Conservation (phyloP, 768 basidiomycete species). For the Obba rivulosa region DNA sequence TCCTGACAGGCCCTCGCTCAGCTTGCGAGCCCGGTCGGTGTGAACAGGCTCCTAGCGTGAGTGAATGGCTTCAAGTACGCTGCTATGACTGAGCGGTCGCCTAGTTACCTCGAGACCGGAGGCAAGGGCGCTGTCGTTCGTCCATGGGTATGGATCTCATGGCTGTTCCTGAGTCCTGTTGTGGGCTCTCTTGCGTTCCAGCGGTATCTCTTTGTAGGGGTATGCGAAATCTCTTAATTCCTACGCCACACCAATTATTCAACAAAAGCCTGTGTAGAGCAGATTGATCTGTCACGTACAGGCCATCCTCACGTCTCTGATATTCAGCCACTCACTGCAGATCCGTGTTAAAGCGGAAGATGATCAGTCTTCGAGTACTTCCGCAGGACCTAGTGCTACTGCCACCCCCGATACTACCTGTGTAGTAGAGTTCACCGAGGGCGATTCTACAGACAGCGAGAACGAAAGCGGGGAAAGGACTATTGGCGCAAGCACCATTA, state of each 20-base stretch:
- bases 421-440: neutral
- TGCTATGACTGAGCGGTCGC: neutral
- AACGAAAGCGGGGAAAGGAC: constrained; percentile 13
- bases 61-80: neutral
- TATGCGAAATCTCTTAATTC: neutral
- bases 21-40: constrained; percentile 26
- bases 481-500: constrained; percentile 9
- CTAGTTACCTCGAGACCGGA: constrained; percentile 53
- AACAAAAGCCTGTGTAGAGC: constrained; percentile 17
- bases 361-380: neutral
- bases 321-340: constrained; percentile 50
- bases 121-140: constrained; percentile 44
- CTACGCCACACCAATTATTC: too few species aligned
- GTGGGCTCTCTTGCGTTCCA: constrained; percentile 42
- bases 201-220: constrained; percentile 39
- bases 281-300: constrained; percentile 35
- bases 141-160: constrained; percentile 67
- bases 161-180: constrained; percentile 45
- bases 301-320: constrained; percentile 43
- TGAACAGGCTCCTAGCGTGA: constrained; percentile 29
- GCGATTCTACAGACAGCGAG: neutral
- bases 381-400: too few species aligned
- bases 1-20: constrained; percentile 15
- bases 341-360: constrained; percentile 42
- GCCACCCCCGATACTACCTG: too few species aligned